Evolutionary conservation across 208 protist genomes (phyloP).

Genomic region (Herpetomonas samuelpessoai): DNA sequence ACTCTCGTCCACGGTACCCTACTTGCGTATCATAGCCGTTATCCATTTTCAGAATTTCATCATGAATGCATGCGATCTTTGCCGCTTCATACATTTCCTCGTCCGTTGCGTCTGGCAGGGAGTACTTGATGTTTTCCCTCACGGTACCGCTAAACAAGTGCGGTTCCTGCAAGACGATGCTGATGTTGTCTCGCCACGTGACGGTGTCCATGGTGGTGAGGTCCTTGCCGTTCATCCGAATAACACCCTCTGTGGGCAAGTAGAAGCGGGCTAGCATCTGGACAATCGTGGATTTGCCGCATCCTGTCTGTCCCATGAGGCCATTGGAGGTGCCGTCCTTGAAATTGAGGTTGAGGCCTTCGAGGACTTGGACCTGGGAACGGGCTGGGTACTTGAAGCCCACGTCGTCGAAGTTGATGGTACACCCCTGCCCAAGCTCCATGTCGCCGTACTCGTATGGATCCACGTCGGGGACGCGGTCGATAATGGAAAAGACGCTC

Average conservation of each 20-base stretch:
- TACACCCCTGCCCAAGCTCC: constrained; percentile 41
- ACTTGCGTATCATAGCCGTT: constrained; percentile 66
- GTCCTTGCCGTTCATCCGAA: constrained; percentile 62
- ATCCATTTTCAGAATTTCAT: constrained; percentile 44
- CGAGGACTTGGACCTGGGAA: constrained; percentile 54
- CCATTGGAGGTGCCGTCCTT: constrained; percentile 44
- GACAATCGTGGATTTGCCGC: constrained; percentile 86
- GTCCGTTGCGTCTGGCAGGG: constrained; percentile 39
- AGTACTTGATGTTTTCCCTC: constrained; percentile 91
- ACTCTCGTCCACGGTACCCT: constrained; percentile 56
- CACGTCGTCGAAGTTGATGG: constrained; percentile 38
- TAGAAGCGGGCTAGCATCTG: constrained; percentile 86
- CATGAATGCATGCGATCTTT: constrained; percentile 45
- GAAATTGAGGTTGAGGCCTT: constrained; percentile 36
- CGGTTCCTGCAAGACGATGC: constrained; percentile 83
- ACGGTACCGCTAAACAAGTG: constrained; percentile 91
- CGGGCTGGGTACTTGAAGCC: constrained; percentile 70
- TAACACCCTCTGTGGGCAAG: constrained; percentile 36
- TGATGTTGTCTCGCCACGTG: constrained; percentile 61
- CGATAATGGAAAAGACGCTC: constrained; percentile 77
- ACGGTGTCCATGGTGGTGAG: constrained; percentile 44
- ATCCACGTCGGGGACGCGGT: constrained; percentile 69
- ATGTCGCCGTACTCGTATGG: constrained; percentile 27
- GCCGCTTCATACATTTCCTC: constrained; percentile 61
- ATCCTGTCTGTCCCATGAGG: constrained; percentile 76